Percentiles rank a stretch among this genome's conserved stretches.
These are phyloP conservation scores for Phytophthora sp. DNA, from an alignment of 352 stramenopile species.

Conservation along the genomic window DNA sequence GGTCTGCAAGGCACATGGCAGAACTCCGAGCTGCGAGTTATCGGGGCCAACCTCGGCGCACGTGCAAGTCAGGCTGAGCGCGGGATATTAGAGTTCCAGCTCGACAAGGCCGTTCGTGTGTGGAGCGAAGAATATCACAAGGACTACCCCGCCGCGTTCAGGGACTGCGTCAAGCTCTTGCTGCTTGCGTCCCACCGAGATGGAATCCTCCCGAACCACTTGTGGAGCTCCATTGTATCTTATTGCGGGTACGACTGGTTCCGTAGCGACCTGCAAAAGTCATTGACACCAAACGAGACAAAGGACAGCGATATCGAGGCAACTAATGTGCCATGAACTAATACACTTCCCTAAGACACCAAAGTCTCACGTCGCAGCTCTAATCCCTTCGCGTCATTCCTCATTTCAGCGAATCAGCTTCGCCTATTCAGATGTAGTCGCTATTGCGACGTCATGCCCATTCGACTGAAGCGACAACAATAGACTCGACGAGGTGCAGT, in stretches of 20 bases:
- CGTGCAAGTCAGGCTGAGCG: slow-evolving; percentile 36
- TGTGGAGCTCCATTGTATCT: slow-evolving; percentile 47
- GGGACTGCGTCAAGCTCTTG: slow-evolving; percentile 43
- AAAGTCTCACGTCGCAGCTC: no score
- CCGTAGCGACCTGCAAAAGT: slow-evolving; percentile 9
- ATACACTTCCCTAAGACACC: no score
- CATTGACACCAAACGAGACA: background rate
- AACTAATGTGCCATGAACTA: slow-evolving; percentile 14
- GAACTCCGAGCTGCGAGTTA: slow-evolving; percentile 41
- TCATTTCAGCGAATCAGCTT: slow-evolving; percentile 27
- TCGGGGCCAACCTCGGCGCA: slow-evolving; percentile 18
- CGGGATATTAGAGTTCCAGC: slow-evolving; percentile 45
- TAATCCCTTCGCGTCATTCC: no score
- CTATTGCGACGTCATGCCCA: background rate
- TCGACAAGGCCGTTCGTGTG: slow-evolving; percentile 32
- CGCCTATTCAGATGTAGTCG: background rate
- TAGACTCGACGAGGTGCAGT: slow-evolving; percentile 19
- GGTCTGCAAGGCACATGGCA: slow-evolving; percentile 59
- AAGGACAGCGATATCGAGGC: slow-evolving; percentile 11
- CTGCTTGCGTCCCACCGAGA: slow-evolving; percentile 38
- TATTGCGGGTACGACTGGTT: slow-evolving; percentile 63
- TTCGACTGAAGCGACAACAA: slow-evolving; percentile 7
- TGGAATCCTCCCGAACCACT: slow-evolving; percentile 40
- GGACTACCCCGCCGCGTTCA: slow-evolving; percentile 46
- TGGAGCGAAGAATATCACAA: slow-evolving; percentile 52